A percentile compares a stretch with the other conserved stretches of the same genome.
These are phyloP conservation scores for Nyssa sinensis DNA, from an alignment of 148 eudicot species.

Conservation along the genomic window DNA sequence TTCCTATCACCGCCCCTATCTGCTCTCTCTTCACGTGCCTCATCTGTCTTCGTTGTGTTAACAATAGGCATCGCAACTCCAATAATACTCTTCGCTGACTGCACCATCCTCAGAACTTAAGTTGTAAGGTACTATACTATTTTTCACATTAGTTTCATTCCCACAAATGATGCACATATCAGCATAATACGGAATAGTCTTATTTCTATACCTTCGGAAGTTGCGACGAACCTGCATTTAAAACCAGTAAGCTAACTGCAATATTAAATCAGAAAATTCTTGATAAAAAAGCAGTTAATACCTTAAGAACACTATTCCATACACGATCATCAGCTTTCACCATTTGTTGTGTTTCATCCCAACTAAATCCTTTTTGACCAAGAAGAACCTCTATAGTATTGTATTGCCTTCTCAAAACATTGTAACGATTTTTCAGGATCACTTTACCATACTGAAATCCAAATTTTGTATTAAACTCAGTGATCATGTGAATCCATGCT, in stretches of 20 bases:
- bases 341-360: constrained; percentile 11
- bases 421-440: constrained; percentile 9
- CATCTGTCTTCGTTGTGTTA: neutral
- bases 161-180: constrained; percentile 11
- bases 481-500: constrained; percentile 10
- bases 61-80: neutral
- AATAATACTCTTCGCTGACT: neutral
- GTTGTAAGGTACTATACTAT: neutral
- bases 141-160: neutral
- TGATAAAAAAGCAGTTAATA: neutral
- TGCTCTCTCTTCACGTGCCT: neutral
- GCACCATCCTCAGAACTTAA: neutral
- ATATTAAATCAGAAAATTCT: neutral
- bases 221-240: constrained; percentile 7
- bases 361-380: constrained; percentile 10
- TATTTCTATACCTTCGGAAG: constrained; percentile 3
- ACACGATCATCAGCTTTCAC: constrained; percentile 4
- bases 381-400: constrained; percentile 1
- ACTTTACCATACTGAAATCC: constrained; percentile 9
- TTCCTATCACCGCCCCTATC: neutral
- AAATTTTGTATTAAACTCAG: constrained; percentile 9
- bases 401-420: constrained; percentile 12
- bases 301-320: constrained; percentile 11
- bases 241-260: neutral
- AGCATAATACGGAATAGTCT: neutral